Evolutionary conservation across 768 basidiomycete species (phyloP).

Genomic region (Sporobolomyces roseus): DNA sequence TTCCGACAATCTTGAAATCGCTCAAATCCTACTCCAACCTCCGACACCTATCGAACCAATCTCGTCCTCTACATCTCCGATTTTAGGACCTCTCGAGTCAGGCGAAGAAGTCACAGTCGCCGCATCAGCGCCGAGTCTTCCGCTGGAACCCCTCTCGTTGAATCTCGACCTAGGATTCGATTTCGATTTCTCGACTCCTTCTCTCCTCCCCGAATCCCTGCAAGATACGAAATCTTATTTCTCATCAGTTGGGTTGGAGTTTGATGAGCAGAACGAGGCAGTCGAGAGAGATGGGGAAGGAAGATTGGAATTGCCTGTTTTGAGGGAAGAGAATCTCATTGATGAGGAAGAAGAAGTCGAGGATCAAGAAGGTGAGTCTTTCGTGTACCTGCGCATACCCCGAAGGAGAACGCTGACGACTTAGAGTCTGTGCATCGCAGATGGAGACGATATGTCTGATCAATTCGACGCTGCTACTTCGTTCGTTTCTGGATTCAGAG

Average conservation of each 20-base stretch:
- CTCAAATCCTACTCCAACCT: slow-evolving; percentile 2
- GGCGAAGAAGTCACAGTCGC: too few relatives aligned
- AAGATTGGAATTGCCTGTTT: slow-evolving; percentile 8
- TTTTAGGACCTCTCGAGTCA: too few relatives aligned
- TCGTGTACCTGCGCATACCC: not conserved
- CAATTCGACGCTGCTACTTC: slow-evolving; percentile 16
- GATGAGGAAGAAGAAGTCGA: not conserved
- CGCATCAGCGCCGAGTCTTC: too few relatives aligned
- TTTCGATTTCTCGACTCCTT: slow-evolving; percentile 1
- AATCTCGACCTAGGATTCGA: not conserved
- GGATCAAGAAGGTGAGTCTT: slow-evolving; percentile 6
- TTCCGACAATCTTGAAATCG: not conserved
- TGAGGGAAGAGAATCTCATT: slow-evolving; percentile 7
- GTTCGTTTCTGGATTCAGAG: slow-evolving; percentile 18
- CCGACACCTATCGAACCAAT: slow-evolving; percentile 17
- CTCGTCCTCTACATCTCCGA: too few relatives aligned
- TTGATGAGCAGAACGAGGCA: not conserved
- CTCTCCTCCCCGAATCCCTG: not conserved
- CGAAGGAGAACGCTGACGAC: too few relatives aligned
- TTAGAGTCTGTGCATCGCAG: too few relatives aligned
- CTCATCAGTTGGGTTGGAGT: not conserved
- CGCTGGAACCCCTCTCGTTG: not conserved
- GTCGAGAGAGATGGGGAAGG: slow-evolving; percentile 6
- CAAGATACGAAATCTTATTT: not conserved
- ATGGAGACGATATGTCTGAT: slow-evolving; percentile 2